A percentile compares a stretch with the other conserved stretches of the same genome.
phyloP scores from a whole-genome alignment of 1,284 basidiomycete species.

The Rhodofomes roseus region DNA sequence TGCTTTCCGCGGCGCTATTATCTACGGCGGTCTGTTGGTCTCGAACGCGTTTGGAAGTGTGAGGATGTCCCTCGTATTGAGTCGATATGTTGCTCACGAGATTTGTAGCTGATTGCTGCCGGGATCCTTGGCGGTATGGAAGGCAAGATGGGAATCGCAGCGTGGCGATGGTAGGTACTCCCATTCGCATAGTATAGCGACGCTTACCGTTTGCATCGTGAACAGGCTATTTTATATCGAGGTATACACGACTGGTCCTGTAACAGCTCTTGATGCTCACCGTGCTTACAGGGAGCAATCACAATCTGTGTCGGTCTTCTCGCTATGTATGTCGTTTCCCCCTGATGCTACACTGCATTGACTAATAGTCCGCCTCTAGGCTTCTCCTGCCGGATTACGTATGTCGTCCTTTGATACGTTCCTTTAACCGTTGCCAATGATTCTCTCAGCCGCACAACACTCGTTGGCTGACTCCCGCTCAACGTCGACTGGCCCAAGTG shows the following conservation, averaged over 20 bases:
- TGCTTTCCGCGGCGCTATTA: conserved; percentile 64
- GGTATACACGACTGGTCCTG: conserved; percentile 25
- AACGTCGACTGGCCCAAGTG: conserved; percentile 64
- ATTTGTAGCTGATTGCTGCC: conserved; percentile 47
- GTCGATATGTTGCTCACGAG: neutral
- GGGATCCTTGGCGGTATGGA: conserved; percentile 71
- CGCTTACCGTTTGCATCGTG: neutral
- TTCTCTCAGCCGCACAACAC: conserved; percentile 56
- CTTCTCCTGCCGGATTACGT: conserved; percentile 51
- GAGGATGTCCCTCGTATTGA: conserved; percentile 21
- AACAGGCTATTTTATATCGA: conserved; percentile 60
- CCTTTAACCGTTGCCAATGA: neutral
- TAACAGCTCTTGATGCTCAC: neutral
- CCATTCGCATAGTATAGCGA: neutral
- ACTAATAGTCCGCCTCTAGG: conserved; percentile 2
- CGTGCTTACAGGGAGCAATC: conserved; percentile 43
- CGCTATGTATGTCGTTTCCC: conserved; percentile 41
- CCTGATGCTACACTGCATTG: neutral
- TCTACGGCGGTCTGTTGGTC: conserved; percentile 66
- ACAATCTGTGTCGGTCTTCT: conserved; percentile 53
- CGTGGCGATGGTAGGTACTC: conserved; percentile 61
- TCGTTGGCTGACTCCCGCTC: conserved; percentile 53
- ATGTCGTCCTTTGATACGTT: conserved; percentile 13
- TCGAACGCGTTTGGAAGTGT: conserved; percentile 77
- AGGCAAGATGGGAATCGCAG: conserved; percentile 61